Evolutionary conservation across 2,329 filamentous ascomycete genomes (phyloP).

Genomic region (Aspergillus persii): DNA sequence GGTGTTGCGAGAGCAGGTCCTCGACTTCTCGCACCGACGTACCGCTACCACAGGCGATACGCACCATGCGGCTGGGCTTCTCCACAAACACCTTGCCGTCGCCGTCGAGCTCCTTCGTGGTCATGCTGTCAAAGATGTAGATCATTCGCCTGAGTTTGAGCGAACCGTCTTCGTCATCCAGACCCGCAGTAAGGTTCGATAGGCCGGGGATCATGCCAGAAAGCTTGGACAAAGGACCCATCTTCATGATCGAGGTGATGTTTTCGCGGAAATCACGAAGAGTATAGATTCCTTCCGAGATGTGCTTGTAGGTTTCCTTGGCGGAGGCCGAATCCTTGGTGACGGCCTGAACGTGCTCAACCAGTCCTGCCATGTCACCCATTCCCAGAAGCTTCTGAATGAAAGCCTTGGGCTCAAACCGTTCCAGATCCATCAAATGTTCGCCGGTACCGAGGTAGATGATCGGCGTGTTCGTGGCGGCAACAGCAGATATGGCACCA

Average conservation of each 20-base stretch:
- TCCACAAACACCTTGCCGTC: slow-evolving; percentile 94
- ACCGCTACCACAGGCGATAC: slow-evolving; percentile 84
- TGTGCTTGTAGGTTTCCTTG: slow-evolving; percentile 99
- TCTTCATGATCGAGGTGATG: slow-evolving; percentile 98
- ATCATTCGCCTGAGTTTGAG: slow-evolving; percentile 96
- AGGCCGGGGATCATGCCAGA: slow-evolving; percentile 98
- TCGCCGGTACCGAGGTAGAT: slow-evolving; percentile 98
- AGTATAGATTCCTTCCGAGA: slow-evolving; percentile 93
- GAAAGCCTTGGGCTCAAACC: slow-evolving; percentile 89
- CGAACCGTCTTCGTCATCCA: slow-evolving; percentile 96
- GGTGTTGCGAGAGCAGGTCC: slow-evolving; percentile 93
- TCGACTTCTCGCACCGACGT: slow-evolving; percentile 92
- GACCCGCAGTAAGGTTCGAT: slow-evolving; percentile 87
- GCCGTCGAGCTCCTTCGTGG: slow-evolving; percentile 87
- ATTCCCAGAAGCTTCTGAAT: slow-evolving; percentile 92
- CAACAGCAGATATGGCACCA: slow-evolving; percentile 95
- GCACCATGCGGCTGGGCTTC: slow-evolving; percentile 87
- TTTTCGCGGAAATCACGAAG: slow-evolving; percentile 93
- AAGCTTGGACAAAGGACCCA: slow-evolving; percentile 96
- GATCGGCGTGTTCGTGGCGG: slow-evolving; percentile 93
- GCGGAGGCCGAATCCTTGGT: slow-evolving; percentile 76
- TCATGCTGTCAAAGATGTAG: slow-evolving; percentile 99
- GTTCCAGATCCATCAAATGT: slow-evolving; percentile 91
- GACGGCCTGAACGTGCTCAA: slow-evolving; percentile 93
- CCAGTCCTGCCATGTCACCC: slow-evolving; percentile 92